Percentiles rank a stretch among this genome's conserved stretches.
These are phyloP conservation scores for Stachybotrys echinatus DNA, from an alignment of 2,329 filamentous ascomycete species.

Conservation along the genomic window DNA sequence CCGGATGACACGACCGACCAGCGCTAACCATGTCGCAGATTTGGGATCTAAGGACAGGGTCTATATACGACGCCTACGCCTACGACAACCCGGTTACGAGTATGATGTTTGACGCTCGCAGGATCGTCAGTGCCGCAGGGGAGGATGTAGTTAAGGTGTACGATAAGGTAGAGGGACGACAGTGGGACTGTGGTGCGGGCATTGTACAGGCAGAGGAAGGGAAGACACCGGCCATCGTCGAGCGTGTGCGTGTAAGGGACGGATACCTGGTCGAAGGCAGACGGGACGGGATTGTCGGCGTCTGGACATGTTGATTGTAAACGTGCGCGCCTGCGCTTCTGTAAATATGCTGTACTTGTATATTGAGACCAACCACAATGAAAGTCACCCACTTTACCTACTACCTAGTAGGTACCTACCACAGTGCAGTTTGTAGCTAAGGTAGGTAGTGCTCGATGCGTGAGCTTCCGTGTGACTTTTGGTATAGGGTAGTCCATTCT, in stretches of 20 bases:
- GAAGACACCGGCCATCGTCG: constrained; percentile 64
- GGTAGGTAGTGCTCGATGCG: too few relatives aligned
- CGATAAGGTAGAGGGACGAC: constrained; percentile 90
- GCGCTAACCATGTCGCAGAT: constrained; percentile 57
- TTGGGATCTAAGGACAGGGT: constrained; percentile 95
- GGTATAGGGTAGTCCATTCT: too few relatives aligned
- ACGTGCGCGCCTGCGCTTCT: not conserved
- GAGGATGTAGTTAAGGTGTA: constrained; percentile 97
- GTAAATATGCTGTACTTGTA: constrained; percentile 11
- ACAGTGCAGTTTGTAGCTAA: too few relatives aligned
- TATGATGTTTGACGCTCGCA: constrained; percentile 93
- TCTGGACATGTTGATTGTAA: constrained; percentile 69
- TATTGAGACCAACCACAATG: not conserved
- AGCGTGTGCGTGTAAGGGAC: constrained; percentile 85
- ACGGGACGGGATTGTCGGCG: constrained; percentile 79
- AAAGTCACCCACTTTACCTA: too few relatives aligned
- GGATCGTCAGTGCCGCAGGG: constrained; percentile 84
- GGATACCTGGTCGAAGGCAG: constrained; percentile 91
- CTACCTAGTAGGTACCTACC: too few relatives aligned
- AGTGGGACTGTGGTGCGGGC: constrained; percentile 94
- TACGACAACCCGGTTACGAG: constrained; percentile 88
- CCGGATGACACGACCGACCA: not conserved
- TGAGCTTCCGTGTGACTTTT: too few relatives aligned
- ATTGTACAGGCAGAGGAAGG: constrained; percentile 62
- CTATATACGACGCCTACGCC: constrained; percentile 91